phyloP scores from a whole-genome alignment of 805 yeast species.

The Clavispora carvajalis region DNA sequence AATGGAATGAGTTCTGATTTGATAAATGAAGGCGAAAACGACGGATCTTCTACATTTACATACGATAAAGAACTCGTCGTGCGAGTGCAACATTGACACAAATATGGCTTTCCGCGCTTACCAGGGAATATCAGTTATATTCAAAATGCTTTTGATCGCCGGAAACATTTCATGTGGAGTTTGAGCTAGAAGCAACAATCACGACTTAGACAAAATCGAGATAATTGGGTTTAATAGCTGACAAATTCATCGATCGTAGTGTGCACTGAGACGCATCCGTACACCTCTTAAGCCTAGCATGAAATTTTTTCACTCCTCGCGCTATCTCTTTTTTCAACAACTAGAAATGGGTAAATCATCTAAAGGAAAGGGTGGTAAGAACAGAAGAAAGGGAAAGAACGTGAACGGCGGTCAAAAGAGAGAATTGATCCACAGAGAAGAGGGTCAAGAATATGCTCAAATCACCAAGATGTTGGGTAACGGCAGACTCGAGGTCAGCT shows the following conservation, averaged over 20 bases:
- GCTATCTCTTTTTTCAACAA: constrained; percentile 7
- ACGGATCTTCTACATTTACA: too few species aligned
- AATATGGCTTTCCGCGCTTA: too few species aligned
- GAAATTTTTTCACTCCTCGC: constrained; percentile 2
- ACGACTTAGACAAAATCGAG: too few species aligned
- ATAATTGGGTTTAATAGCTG: too few species aligned
- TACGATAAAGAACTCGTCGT: too few species aligned
- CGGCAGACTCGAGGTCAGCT: constrained; percentile 91
- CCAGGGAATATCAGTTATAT: too few species aligned
- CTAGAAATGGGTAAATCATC: constrained; percentile 62
- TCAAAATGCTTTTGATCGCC: too few species aligned
- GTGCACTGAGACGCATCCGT: constrained; percentile 6
- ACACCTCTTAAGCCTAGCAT: constrained; percentile 5
- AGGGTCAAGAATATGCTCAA: constrained; percentile 98
- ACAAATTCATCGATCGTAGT: background rate
- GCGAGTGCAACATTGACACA: too few species aligned
- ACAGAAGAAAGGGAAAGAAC: constrained; percentile 98
- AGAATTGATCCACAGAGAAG: constrained; percentile 87
- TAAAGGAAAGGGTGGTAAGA: constrained; percentile 84
- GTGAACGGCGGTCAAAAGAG: constrained; percentile 88
- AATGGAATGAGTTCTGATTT: too few species aligned
- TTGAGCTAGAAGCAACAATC: too few species aligned
- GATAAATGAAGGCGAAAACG: too few species aligned
- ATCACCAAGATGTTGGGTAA: constrained; percentile 97
- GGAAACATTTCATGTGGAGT: too few species aligned